Conservation (phyloP, 169 alveolate genomes). For the Plasmodium yoelii region DNA sequence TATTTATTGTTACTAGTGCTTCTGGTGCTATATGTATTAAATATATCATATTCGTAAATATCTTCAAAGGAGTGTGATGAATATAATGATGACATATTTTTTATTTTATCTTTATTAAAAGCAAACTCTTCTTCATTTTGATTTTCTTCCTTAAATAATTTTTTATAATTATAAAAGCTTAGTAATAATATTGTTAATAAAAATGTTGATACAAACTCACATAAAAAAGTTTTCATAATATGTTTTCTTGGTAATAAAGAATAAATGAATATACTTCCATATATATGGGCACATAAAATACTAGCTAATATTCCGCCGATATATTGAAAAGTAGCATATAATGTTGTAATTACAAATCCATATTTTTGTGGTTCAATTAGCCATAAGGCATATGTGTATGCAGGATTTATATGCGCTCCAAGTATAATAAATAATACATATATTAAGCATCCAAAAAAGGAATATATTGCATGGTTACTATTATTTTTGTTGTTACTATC, state of each 20-base stretch:
- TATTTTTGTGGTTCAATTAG: constrained; percentile 61
- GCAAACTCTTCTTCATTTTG: constrained; percentile 36
- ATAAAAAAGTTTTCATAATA: constrained; percentile 67
- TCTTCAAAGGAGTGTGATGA: constrained; percentile 39
- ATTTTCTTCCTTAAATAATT: constrained; percentile 52
- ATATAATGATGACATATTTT: constrained; percentile 39
- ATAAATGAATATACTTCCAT: constrained; percentile 69
- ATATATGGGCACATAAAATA: constrained; percentile 61
- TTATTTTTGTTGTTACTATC: constrained; percentile 18
- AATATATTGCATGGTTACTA: constrained; percentile 66
- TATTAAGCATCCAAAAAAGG: constrained; percentile 68
- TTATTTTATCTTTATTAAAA: constrained; percentile 27
- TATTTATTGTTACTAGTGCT: constrained; percentile 2
- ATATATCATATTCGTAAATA: constrained; percentile 37
- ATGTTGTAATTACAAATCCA: constrained; percentile 61
- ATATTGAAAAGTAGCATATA: constrained; percentile 58
- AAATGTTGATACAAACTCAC: constrained; percentile 73
- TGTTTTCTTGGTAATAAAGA: constrained; percentile 51
- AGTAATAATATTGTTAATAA: constrained; percentile 42
- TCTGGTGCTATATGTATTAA: background rate
- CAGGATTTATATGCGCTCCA: constrained; percentile 72
- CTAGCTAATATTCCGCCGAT: constrained; percentile 68
- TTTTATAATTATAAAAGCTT: constrained; percentile 69
- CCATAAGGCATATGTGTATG: constrained; percentile 71
- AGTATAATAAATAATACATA: constrained; percentile 53